Evolutionary conservation across 306 rosid species (phyloP).

Genomic region (Arachis stenosperma): DNA sequence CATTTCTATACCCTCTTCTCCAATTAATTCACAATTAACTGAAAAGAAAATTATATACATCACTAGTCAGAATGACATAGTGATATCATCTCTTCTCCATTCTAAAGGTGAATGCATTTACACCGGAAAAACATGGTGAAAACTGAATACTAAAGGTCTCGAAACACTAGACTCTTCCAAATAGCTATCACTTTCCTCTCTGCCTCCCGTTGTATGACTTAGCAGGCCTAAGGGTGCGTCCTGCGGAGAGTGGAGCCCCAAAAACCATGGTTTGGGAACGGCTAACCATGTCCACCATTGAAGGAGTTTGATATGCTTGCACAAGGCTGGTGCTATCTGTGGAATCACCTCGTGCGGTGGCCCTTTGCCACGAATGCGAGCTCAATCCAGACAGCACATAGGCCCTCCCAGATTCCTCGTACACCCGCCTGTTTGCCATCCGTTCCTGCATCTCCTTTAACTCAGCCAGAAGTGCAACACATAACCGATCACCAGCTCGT

Average conservation of each 20-base stretch:
- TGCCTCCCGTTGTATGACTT: slow-evolving; percentile 53
- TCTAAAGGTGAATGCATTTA: slow-evolving; percentile 30
- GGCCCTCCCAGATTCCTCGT: slow-evolving; percentile 90
- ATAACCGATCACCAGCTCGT: slow-evolving; percentile 63
- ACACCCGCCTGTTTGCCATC: slow-evolving; percentile 75
- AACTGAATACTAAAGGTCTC: slow-evolving; percentile 37
- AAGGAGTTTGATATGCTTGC: slow-evolving; percentile 79
- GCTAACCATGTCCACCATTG: slow-evolving; percentile 84
- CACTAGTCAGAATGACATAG: not conserved
- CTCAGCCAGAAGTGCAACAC: slow-evolving; percentile 68
- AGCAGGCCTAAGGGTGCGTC: slow-evolving; percentile 43
- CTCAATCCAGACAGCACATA: slow-evolving; percentile 88
- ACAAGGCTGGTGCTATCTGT: slow-evolving; percentile 67
- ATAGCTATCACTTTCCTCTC: slow-evolving; percentile 33
- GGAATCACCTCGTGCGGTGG: slow-evolving; percentile 94
- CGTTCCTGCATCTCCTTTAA: slow-evolving; percentile 93
- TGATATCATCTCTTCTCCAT: too few relatives aligned
- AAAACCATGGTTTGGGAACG: slow-evolving; percentile 74
- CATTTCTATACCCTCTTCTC: slow-evolving; percentile 56
- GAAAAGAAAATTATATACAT: slow-evolving; percentile 32
- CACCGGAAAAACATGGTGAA: slow-evolving; percentile 23
- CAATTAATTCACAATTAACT: slow-evolving; percentile 27
- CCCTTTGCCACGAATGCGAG: slow-evolving; percentile 94
- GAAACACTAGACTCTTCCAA: slow-evolving; percentile 24
- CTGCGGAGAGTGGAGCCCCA: slow-evolving; percentile 51